Evolutionary conservation across 139 green algal genomes (phyloP).

Genomic region (Closterium sp.): DNA sequence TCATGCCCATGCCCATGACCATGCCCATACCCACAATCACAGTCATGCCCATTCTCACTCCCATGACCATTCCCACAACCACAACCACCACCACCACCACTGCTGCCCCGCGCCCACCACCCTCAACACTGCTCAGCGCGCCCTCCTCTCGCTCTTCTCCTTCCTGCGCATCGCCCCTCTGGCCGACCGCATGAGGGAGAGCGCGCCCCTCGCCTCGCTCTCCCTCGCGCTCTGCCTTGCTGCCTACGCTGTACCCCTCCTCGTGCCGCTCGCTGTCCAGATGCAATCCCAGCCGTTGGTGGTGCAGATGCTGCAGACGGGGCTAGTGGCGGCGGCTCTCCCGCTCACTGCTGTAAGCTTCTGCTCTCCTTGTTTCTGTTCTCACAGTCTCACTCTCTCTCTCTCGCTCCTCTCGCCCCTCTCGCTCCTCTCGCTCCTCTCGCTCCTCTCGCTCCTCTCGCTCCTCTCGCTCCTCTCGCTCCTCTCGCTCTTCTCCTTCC

Average conservation of each 20-base stretch:
- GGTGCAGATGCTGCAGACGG: not conserved
- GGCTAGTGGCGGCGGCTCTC: slow-evolving; percentile 12
- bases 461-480: too few relatives aligned
- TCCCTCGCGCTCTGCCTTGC: slow-evolving; percentile 34
- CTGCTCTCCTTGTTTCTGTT: not conserved
- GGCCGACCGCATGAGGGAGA: slow-evolving; percentile 42
- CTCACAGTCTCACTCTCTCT: too few relatives aligned
- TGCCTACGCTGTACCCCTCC: not conserved
- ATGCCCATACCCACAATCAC: slow-evolving; percentile 18
- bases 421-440: not conserved
- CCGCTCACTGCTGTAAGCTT: slow-evolving; percentile 23
- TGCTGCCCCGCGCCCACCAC: too few relatives aligned
- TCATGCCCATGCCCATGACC: slow-evolving; percentile 14
- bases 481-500: not conserved
- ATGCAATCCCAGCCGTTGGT: not conserved
- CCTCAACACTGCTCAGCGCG: slow-evolving; percentile 29
- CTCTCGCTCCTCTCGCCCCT: not conserved
- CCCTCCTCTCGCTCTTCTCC: slow-evolving; percentile 13
- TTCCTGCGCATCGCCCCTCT: slow-evolving; percentile 1
- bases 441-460: not conserved
- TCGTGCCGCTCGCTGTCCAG: not conserved
- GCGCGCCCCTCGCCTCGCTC: not conserved
- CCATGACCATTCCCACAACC: slow-evolving; percentile 22
- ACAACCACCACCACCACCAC: not conserved
- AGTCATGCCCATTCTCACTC: slow-evolving; percentile 20